A percentile compares a stretch with the other conserved stretches of the same genome.
phyloP scores from a whole-genome alignment of 2,329 filamentous ascomycete genomes.

The Geosmithia putterillii region DNA sequence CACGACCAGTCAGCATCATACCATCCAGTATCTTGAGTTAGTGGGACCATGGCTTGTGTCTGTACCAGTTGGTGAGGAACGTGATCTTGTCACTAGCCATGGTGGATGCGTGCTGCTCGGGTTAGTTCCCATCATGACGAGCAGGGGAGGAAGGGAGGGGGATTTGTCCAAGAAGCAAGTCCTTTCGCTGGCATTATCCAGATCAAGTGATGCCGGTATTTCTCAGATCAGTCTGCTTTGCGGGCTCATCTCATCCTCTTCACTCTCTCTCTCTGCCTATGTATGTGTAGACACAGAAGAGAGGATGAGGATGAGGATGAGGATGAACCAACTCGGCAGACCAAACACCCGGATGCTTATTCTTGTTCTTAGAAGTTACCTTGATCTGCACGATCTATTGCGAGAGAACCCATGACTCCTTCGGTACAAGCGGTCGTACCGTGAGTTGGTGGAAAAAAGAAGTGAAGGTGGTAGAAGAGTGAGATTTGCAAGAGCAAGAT shows the following conservation, averaged over 20 bases:
- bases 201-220: slow-evolving; percentile 75
- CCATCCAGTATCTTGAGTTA: no score
- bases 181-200: slow-evolving; percentile 82
- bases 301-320: no score
- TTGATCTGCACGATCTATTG: slow-evolving; percentile 25
- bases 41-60: slow-evolving; percentile 12
- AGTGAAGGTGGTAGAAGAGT: background rate
- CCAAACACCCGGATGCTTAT: slow-evolving; percentile 32
- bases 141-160: slow-evolving; percentile 7
- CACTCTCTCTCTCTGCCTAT: no score
- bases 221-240: slow-evolving; percentile 43
- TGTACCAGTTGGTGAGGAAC: slow-evolving; percentile 69
- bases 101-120: slow-evolving; percentile 26
- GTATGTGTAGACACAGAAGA: no score
- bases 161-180: slow-evolving; percentile 56
- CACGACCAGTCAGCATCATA: slow-evolving; percentile 2
- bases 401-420: slow-evolving; percentile 14
- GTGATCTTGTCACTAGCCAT: slow-evolving; percentile 82
- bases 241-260: background rate
- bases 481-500: background rate
- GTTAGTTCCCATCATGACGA: slow-evolving; percentile 30
- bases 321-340: slow-evolving; percentile 6
- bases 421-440: slow-evolving; percentile 5
- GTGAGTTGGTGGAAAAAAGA: background rate
- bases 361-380: slow-evolving; percentile 29